Evolutionary conservation across 1,284 basidiomycete species (phyloP).

Genomic region (Sanghuangporus weigelae): DNA sequence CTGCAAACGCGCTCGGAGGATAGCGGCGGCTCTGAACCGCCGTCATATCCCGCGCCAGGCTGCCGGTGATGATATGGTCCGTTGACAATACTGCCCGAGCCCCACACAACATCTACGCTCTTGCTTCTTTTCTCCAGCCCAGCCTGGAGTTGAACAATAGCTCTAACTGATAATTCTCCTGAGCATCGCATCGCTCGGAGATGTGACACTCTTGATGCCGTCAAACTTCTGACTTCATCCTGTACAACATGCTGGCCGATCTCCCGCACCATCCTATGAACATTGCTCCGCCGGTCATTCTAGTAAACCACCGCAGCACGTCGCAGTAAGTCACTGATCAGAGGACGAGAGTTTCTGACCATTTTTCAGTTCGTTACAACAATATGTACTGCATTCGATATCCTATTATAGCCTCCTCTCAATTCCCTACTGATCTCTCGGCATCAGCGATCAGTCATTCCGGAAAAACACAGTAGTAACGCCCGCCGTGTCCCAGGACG

Average conservation of each 20-base stretch:
- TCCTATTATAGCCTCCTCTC: not conserved
- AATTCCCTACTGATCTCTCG: not conserved
- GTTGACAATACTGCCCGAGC: not conserved
- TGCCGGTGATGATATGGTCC: not conserved
- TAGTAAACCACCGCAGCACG: not conserved
- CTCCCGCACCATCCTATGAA: not conserved
- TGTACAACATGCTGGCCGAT: not conserved
- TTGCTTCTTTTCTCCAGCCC: not conserved
- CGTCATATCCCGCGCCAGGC: not conserved
- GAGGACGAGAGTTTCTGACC: too few relatives aligned
- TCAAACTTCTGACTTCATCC: not conserved
- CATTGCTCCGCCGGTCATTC: not conserved
- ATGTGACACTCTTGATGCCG: not conserved
- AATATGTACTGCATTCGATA: not conserved
- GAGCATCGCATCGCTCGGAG: not conserved
- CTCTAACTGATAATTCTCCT: not conserved
- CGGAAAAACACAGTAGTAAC: not conserved
- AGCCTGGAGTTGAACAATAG: not conserved
- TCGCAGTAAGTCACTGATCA: not conserved
- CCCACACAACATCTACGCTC: not conserved
- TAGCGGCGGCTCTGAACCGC: not conserved
- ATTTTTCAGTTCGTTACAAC: too few relatives aligned
- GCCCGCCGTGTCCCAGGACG: not conserved
- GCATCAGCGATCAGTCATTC: not conserved
- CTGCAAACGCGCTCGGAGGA: not conserved